Base-by-base conservation (phyloP, 2,329 filamentous ascomycete species). In the Scolecobasidium constrictum region DNA sequence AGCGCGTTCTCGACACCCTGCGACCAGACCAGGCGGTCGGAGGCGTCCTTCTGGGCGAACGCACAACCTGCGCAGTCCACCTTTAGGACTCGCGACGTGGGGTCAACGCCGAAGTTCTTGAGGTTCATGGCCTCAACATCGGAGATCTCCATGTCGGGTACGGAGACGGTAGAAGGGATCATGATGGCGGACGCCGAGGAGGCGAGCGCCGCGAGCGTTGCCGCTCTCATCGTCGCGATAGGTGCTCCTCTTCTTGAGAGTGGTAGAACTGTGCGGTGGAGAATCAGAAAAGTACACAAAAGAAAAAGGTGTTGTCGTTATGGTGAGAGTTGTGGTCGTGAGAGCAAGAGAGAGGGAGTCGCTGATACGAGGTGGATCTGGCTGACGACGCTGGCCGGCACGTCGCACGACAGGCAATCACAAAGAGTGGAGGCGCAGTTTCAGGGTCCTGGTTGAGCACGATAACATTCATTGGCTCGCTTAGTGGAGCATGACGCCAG, bases 11-110 rank as follows among this genome's bases (percentile, higher is more conserved):
- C 59, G 5, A 48, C 48, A 20, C 54, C 50, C 41, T 55, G 46
- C 35, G 52, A 50, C 59, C 58, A 61, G 2, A 45, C 56, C 54
- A 60, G 3, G 44, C 50, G 42, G 54, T 42, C 6, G 41, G 46
- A 20, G 51, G 44, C 28, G 49, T 53, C 47, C 19, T 47, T 26
- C 2, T 47, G 49, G 23, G 58, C 59, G 37, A 57, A 52, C 11
- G 54, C 49, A 45, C 60, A 63, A 36, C 50, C 51, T 19, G 54
- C 51, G 44, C 60, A 63, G 21, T 60, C 58, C 7, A 63, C 46
- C 16, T 53, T 50, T 4, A 59, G 48, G 1, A 54, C 52, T 39
- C 58, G 58, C 42, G 54, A 55, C 43, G 49, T 53, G 2, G 60
- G 56, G 47, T 58, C 53, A 46, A 60, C 51, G 1, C 51, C 54